Base-by-base conservation (phyloP, 768 basidiomycete species). In the Tephrocybe rancida region DNA sequence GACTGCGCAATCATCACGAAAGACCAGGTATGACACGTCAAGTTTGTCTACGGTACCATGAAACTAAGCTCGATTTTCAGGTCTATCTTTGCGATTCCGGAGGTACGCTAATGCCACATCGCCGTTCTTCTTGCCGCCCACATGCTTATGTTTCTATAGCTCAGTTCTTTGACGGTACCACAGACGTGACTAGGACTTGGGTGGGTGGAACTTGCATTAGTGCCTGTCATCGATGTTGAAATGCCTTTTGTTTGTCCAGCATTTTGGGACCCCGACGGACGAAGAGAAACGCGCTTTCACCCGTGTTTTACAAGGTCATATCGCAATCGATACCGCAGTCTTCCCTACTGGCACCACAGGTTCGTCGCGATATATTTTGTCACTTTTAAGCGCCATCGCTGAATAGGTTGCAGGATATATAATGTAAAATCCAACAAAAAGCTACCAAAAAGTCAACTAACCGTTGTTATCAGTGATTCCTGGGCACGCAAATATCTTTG, bases 131-230 rank as follows among this genome's bases (percentile, higher is more conserved):
- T 27, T 30, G 5, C n/a, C 19, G 14, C 14, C 5, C 11, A 8
- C 13, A 11, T n/a, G 21, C 16, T 45, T 25, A 24, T 41, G 9
- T 13, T 24, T 39, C 24, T n/a, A 22, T 37, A 64, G 64, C 58
- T 25, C 64, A 65, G 56, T 65, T 58, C 34, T 43, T 83, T 29
- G 96, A 98, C 60, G 96, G 96, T 9, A 98, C 96, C 0, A 99
- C 97, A 1, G 96, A 99, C 65, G 90, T 90, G 14, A 96, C 95
- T 1, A 78, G 95, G 38, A 97, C 93, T 55, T 88, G 85, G 86
- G 90, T 88, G n/a, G n/a, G n/a, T n/a, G n/a, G n/a, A n/a, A n/a
- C n/a, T n/a, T n/a, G n/a, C n/a, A n/a, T n/a, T n/a, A n/a, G n/a
- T n/a, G n/a, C n/a, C 63, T 61, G 81, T 27, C 21, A 29, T 50